Evolutionary conservation across 129 eudicot species (phyloP), one percentile per base, ranked within the genome.

Genomic region (Centaurea solstitialis): DNA sequence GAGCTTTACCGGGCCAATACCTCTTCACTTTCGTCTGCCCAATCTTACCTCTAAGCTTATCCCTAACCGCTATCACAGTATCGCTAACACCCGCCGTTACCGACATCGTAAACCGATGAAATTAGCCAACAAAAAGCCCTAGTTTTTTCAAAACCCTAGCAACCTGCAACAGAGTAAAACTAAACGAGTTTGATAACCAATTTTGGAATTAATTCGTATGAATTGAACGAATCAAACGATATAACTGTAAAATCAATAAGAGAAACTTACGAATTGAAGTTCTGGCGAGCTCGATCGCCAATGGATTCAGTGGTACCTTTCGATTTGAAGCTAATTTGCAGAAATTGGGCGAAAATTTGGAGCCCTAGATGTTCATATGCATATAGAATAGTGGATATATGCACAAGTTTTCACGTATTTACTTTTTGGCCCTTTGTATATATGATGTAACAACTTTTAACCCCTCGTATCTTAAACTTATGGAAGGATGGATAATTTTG

Each of bases 1-100:
- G 98, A 8, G 99, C 99, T 82, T 92, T 95, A 50, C 99, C 99
- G 7, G 99, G 97, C 98, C 99, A 95, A 72, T 95, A 93, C 35
- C 99, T 80, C 70, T 95, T 95, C n/a, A 95, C 99, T 76, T 92
- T 92, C 33, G 98, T 95, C 76, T 93, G 97, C 70, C 99, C 97
- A 43, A 93, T 93, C 80, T 93, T 92, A 45, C 97, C 99, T 73
- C 93, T 81, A 57, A 94, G 97, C 65, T 92, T 92, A 81, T 94
- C 97, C 88, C 97, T 85, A 76, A 92, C 70, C 8, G 97, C 94
- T 26, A 91, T 94, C 5, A 92, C 83, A 8, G 94, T 80, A 76
- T 92, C 99, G 72, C 94, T 92, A 64, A 91, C 99, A 24, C 99
- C 98, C n/a, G 97, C 96, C 7, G 97, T 94, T 28, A 92, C 97